phyloP scores from a whole-genome alignment of 2,329 filamentous ascomycete species.

The Thelonectria rubi region DNA sequence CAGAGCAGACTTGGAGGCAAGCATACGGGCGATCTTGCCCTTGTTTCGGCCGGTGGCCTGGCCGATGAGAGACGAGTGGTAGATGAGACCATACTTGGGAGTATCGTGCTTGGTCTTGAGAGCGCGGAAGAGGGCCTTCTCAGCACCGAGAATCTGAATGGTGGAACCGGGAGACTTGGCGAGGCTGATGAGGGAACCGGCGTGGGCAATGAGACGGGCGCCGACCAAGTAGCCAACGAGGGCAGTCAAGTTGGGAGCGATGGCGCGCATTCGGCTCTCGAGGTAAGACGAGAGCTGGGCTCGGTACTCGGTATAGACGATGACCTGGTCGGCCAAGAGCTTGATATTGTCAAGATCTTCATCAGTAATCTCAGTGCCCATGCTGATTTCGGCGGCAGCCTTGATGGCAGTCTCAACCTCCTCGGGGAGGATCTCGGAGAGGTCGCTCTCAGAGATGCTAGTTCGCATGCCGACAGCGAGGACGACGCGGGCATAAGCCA shows the following conservation, averaged over 20 bases:
- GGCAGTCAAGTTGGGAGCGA: constrained; percentile 93
- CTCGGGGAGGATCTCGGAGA: constrained; percentile 91
- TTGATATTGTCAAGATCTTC: constrained; percentile 95
- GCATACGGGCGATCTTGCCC: constrained; percentile 97
- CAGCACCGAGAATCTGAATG: constrained; percentile 96
- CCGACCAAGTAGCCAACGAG: constrained; percentile 94
- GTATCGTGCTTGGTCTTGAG: constrained; percentile 99
- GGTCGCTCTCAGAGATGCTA: constrained; percentile 78
- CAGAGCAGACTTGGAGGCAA: constrained; percentile 91
- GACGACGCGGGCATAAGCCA: constrained; percentile 90
- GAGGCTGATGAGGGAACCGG: constrained; percentile 91
- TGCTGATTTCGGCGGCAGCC: constrained; percentile 93
- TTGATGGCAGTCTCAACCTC: constrained; percentile 94
- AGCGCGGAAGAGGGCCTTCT: constrained; percentile 98
- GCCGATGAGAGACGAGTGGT: constrained; percentile 91
- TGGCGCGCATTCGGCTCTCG: constrained; percentile 92
- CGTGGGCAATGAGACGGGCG: constrained; percentile 92
- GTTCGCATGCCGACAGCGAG: constrained; percentile 88
- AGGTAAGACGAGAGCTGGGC: constrained; percentile 89
- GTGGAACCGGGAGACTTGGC: constrained; percentile 96
- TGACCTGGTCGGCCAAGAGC: constrained; percentile 90
- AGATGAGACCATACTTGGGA: constrained; percentile 96
- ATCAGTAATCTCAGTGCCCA: constrained; percentile 96
- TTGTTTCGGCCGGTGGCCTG: constrained; percentile 99
- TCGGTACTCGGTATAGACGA: constrained; percentile 90